phyloP scores from a whole-genome alignment of 805 yeast species.

The Candida railenensis region DNA sequence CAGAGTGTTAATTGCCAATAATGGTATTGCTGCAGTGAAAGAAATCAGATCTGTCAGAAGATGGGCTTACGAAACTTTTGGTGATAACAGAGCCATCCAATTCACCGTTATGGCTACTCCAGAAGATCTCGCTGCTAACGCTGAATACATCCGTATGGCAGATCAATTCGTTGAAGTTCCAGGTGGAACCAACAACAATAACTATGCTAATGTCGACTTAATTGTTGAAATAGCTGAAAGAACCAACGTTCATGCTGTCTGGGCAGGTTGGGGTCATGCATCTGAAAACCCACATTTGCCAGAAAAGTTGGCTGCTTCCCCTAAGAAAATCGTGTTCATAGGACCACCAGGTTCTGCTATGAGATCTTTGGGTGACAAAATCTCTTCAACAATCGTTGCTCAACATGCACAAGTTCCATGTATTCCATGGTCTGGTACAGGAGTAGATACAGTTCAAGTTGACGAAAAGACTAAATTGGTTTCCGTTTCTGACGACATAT shows the following conservation, averaged over 20 bases:
- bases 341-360: slow-evolving; percentile 99
- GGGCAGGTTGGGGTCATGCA: slow-evolving; percentile 99
- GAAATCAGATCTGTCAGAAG: slow-evolving; percentile 96
- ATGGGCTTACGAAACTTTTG: slow-evolving; percentile 99
- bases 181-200: slow-evolving; percentile 98
- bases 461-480: slow-evolving; percentile 76
- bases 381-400: slow-evolving; percentile 96
- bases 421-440: slow-evolving; percentile 99
- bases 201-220: slow-evolving; percentile 95
- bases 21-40: slow-evolving; percentile 99
- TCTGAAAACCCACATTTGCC: slow-evolving; percentile 97
- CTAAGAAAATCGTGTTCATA: slow-evolving; percentile 85
- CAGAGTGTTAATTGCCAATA: slow-evolving; percentile 89
- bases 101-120: slow-evolving; percentile 99
- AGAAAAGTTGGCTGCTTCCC: slow-evolving; percentile 89
- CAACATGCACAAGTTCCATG: slow-evolving; percentile 98
- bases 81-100: slow-evolving; percentile 88
- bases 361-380: slow-evolving; percentile 99
- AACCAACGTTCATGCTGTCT: slow-evolving; percentile 94
- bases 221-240: slow-evolving; percentile 98
- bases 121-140: slow-evolving; percentile 95
- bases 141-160: slow-evolving; percentile 98
- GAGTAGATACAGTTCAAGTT: slow-evolving; percentile 76
- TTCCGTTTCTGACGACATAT: slow-evolving; percentile 81
- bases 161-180: slow-evolving; percentile 98